A percentile compares a stretch with the other conserved stretches of the same genome.
Evolutionary conservation across 75 land plant species (phyloP).

Genomic region (Isoetes taiwanensis): DNA sequence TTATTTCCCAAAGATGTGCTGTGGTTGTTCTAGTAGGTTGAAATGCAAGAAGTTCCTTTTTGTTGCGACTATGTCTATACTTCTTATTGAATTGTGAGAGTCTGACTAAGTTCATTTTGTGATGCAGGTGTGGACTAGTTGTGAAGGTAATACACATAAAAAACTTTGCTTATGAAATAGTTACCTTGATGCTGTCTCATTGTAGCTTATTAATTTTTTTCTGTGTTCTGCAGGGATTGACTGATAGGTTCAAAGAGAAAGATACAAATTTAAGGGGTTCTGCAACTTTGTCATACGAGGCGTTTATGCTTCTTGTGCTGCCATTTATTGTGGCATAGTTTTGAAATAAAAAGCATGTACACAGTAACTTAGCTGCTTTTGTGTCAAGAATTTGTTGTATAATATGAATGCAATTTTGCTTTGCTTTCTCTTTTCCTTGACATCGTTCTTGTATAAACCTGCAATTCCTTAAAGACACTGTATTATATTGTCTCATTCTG

Average conservation of each 20-base stretch:
- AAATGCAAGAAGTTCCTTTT: too few relatives aligned
- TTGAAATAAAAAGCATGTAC: too few relatives aligned
- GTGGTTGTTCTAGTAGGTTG: conserved; percentile 3
- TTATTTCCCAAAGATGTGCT: neutral
- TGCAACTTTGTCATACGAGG: conserved; percentile 46
- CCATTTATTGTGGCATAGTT: conserved; percentile 85
- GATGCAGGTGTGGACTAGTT: conserved; percentile 55
- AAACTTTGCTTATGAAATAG: too few relatives aligned
- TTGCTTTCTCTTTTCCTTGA: too few relatives aligned
- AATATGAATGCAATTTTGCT: too few relatives aligned
- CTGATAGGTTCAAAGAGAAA: conserved; percentile 72
- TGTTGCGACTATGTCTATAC: neutral
- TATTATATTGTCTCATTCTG: too few relatives aligned
- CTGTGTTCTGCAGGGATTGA: conserved; percentile 49
- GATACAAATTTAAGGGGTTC: conserved; percentile 36
- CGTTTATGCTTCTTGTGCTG: conserved; percentile 46
- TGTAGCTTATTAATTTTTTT: too few relatives aligned
- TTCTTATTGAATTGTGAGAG: neutral
- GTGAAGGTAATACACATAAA: conserved; percentile 82
- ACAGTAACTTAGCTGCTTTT: too few relatives aligned
- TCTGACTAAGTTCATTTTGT: neutral
- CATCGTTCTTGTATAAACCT: too few relatives aligned
- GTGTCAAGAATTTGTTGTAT: too few relatives aligned
- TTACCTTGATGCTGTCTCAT: too few relatives aligned
- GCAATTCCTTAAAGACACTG: too few relatives aligned